Conservation (phyloP, 352 stramenopile genomes). For the Pythium aquatile region DNA sequence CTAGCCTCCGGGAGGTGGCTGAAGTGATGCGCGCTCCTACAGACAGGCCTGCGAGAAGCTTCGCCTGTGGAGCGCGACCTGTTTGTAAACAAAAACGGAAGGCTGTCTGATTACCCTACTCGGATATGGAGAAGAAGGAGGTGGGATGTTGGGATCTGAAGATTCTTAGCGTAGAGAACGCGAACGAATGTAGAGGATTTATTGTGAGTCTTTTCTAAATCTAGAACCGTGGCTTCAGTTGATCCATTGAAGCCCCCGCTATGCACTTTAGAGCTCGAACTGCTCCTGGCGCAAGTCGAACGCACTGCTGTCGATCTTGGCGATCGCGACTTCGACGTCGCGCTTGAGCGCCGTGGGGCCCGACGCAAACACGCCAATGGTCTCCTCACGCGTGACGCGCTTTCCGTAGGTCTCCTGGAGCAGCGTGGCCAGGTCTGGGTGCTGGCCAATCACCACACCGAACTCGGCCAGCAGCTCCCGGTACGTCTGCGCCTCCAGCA, state of each 20-base stretch:
- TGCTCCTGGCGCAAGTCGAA: conserved; percentile 24
- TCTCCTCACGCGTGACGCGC: neutral
- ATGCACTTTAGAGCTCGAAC: conserved; percentile 18
- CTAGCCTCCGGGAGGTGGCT: too few relatives aligned
- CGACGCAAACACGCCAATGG: conserved; percentile 20
- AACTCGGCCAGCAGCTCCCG: conserved; percentile 17
- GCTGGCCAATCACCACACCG: conserved; percentile 11
- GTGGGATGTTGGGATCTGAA: too few relatives aligned
- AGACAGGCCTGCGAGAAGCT: too few relatives aligned
- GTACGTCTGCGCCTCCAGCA: conserved; percentile 6
- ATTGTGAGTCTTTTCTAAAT: too few relatives aligned
- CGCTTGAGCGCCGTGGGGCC: conserved; percentile 21
- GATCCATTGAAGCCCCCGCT: neutral
- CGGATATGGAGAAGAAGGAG: too few relatives aligned
- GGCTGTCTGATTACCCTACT: too few relatives aligned
- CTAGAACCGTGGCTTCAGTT: too few relatives aligned
- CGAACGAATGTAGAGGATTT: too few relatives aligned
- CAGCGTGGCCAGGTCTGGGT: conserved; percentile 16
- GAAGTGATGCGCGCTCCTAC: too few relatives aligned
- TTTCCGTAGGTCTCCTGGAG: conserved; percentile 6
- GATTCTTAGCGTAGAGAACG: too few relatives aligned
- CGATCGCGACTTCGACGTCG: conserved; percentile 7
- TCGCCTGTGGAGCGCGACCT: too few relatives aligned
- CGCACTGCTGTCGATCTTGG: neutral
- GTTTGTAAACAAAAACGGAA: too few relatives aligned